Conservation (phyloP, 2,329 filamentous ascomycete genomes). For the Fusarium azukiicola region DNA sequence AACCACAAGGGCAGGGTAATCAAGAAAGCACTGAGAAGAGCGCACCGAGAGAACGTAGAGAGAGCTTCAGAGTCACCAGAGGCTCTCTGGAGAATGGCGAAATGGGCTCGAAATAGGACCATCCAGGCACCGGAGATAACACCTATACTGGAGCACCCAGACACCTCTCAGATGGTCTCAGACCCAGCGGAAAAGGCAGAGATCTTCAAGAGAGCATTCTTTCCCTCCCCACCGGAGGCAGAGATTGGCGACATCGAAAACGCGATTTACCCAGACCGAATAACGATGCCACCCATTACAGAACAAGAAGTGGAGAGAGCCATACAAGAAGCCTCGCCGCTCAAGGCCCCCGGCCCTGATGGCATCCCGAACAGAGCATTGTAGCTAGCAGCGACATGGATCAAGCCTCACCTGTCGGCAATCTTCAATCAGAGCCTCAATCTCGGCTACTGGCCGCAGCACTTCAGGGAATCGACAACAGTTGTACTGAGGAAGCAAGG, state of each 20-base stretch:
- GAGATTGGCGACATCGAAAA: too few species aligned
- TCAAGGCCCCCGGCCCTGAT: not conserved
- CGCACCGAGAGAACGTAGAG: not conserved
- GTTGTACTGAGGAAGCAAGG: too few species aligned
- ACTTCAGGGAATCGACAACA: too few species aligned
- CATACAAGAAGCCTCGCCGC: not conserved
- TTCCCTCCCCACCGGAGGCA: too few species aligned
- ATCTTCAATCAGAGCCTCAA: constrained; percentile 12
- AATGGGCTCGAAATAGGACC: constrained; percentile 22
- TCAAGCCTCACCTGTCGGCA: too few species aligned
- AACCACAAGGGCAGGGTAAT: not conserved
- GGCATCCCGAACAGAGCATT: not conserved
- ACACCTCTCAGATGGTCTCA: not conserved
- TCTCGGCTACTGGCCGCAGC: not conserved
- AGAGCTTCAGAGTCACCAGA: constrained; percentile 16
- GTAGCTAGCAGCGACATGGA: not conserved
- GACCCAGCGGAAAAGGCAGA: not conserved
- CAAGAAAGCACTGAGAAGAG: not conserved
- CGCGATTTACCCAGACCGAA: not conserved
- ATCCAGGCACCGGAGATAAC: not conserved
- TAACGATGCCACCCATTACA: not conserved
- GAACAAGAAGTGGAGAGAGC: not conserved
- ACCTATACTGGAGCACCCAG: not conserved
- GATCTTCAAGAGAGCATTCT: not conserved
- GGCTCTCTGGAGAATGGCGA: constrained; percentile 11